These are phyloP conservation scores for Parafenestella ontariensis DNA, from an alignment of 2,329 filamentous ascomycete genomes.

Conservation along the genomic window DNA sequence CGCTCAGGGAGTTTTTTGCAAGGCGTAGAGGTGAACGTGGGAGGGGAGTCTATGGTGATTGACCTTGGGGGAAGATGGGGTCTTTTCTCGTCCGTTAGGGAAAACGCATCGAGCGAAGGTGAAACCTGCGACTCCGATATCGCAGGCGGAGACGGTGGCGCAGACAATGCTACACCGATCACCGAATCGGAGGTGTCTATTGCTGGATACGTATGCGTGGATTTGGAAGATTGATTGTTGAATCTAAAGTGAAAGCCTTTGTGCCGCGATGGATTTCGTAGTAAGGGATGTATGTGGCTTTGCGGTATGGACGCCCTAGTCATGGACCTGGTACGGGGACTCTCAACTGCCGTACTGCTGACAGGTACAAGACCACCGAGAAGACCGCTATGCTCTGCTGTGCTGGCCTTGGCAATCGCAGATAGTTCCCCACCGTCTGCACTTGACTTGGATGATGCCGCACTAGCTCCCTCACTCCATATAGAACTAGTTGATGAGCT, in stretches of 20 bases:
- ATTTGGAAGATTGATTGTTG: not conserved
- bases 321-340: slow-evolving; percentile 9
- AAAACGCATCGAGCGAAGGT: not conserved
- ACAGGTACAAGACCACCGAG: slow-evolving; percentile 39
- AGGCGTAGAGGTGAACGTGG: not conserved
- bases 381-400: slow-evolving; percentile 33
- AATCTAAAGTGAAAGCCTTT: slow-evolving; percentile 15
- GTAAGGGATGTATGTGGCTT: slow-evolving; percentile 16
- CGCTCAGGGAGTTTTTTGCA: slow-evolving; percentile 1
- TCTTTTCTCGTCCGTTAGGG: slow-evolving; percentile 4
- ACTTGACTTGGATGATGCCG: slow-evolving; percentile 40
- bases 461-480: slow-evolving; percentile 41
- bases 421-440: slow-evolving; percentile 17
- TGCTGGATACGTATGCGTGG: not conserved
- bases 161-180: slow-evolving; percentile 24
- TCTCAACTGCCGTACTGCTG: slow-evolving; percentile 11
- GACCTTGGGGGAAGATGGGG: not conserved
- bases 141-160: slow-evolving; percentile 13
- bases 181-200: not conserved
- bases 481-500: slow-evolving; percentile 32
- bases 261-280: slow-evolving; percentile 8
- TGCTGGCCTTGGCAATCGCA: slow-evolving; percentile 16
- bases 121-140: not conserved
- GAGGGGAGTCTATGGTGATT: not conserved
- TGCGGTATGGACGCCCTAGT: slow-evolving; percentile 7